Percentiles rank a stretch among this genome's conserved stretches.
These are phyloP conservation scores for Erodium chrysanthum DNA, from an alignment of 441 rosid genomes.

Conservation along the genomic window DNA sequence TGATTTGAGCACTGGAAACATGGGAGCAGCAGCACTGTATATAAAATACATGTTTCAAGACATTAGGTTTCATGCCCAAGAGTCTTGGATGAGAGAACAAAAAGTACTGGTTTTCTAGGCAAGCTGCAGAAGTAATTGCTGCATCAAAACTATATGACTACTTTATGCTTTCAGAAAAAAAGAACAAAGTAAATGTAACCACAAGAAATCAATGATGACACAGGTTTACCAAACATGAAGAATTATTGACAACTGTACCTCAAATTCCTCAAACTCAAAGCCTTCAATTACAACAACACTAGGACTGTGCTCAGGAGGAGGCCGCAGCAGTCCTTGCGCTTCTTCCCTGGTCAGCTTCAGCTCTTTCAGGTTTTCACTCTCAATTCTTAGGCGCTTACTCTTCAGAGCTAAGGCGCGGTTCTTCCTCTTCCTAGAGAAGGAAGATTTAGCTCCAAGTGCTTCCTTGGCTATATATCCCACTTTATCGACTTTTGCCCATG, in stretches of 20 bases:
- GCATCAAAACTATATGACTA: neutral
- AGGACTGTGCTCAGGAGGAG: conserved; percentile 63
- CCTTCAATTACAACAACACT: conserved; percentile 68
- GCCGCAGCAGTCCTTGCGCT: conserved; percentile 82
- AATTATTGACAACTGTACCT: conserved; percentile 37
- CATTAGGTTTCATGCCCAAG: neutral
- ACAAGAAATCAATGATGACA: neutral
- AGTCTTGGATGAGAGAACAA: neutral
- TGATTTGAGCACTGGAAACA: too few relatives aligned
- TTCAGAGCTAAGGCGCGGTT: conserved; percentile 58
- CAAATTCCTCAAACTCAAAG: conserved; percentile 85
- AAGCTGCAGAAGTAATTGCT: neutral
- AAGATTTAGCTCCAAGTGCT: conserved; percentile 46
- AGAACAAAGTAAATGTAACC: neutral
- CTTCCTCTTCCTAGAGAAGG: conserved; percentile 57
- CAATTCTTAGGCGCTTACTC: conserved; percentile 72
- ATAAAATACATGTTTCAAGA: too few relatives aligned
- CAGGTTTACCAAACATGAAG: neutral
- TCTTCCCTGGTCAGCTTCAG: conserved; percentile 89
- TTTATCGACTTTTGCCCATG: conserved; percentile 62
- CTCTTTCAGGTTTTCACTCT: conserved; percentile 66
- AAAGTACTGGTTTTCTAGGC: neutral
- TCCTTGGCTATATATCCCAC: conserved; percentile 69
- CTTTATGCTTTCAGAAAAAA: neutral
- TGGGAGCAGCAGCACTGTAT: too few relatives aligned